Percentiles rank a stretch among this genome's conserved stretches.
Evolutionary conservation across 2,329 filamentous ascomycete genomes (phyloP).

Genomic region (Truncatella angustata): DNA sequence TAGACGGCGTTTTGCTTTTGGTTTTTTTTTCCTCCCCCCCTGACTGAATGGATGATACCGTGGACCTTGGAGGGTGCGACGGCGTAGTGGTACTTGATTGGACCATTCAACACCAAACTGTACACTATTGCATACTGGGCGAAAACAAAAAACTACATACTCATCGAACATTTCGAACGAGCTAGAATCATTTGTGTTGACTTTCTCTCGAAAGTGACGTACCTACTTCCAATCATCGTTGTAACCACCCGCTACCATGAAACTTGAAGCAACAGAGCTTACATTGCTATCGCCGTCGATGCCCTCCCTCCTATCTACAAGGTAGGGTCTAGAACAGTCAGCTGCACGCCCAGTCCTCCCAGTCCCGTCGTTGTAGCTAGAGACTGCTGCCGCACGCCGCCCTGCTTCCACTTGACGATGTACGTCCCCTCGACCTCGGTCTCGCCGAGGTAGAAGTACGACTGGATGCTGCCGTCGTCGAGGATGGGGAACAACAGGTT

Average conservation of each 20-base stretch:
- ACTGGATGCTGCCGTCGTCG: neutral
- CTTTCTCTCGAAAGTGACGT: too few relatives aligned
- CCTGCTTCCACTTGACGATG: constrained; percentile 8
- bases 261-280: too few relatives aligned
- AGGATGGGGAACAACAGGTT: constrained; percentile 8
- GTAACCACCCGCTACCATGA: too few relatives aligned
- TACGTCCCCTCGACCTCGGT: constrained; percentile 4
- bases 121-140: constrained; percentile 3
- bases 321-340: neutral
- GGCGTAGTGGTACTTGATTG: constrained; percentile 6
- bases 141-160: neutral
- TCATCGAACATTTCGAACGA: too few relatives aligned
- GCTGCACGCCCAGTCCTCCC: neutral
- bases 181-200: too few relatives aligned
- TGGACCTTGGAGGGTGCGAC: neutral
- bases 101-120: neutral
- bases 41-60: constrained; percentile 7
- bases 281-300: too few relatives aligned
- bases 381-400: neutral
- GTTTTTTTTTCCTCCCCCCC: neutral
- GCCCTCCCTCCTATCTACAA: too few relatives aligned
- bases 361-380: neutral
- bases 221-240: too few relatives aligned
- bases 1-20: constrained; percentile 2
- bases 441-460: constrained; percentile 9